A percentile compares a stretch with the other conserved stretches of the same genome.
These are phyloP conservation scores for Tetrapisispora fleetii DNA, from an alignment of 805 yeast genomes.

Conservation along the genomic window DNA sequence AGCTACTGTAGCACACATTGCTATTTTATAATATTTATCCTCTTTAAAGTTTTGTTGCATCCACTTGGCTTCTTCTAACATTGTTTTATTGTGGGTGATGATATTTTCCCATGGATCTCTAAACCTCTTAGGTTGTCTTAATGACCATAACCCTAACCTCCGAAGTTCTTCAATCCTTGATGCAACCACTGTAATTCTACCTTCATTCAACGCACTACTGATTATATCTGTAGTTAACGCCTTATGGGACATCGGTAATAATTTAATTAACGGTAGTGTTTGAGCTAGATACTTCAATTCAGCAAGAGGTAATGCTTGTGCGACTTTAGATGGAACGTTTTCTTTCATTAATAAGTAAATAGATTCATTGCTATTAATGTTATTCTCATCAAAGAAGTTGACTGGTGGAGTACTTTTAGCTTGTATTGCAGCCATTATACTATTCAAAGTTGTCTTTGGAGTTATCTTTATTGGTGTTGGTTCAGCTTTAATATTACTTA, in stretches of 20 bases:
- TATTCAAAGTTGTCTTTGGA: slow-evolving; percentile 4
- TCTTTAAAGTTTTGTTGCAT: slow-evolving; percentile 70
- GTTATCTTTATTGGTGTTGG: slow-evolving; percentile 8
- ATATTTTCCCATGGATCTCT: slow-evolving; percentile 49
- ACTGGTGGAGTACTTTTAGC: slow-evolving; percentile 10
- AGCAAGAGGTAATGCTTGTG: slow-evolving; percentile 60
- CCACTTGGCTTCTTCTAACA: slow-evolving; percentile 77
- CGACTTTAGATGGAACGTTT: slow-evolving; percentile 41
- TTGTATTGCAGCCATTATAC: slow-evolving; percentile 16
- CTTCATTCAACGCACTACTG: slow-evolving; percentile 79
- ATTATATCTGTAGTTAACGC: slow-evolving; percentile 75
- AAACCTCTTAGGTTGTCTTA: slow-evolving; percentile 70
- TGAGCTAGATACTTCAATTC: slow-evolving; percentile 83
- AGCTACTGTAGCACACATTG: slow-evolving; percentile 60
- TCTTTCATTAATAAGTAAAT: slow-evolving; percentile 42
- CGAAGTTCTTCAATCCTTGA: slow-evolving; percentile 88
- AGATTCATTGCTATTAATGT: slow-evolving; percentile 36
- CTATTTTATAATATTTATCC: slow-evolving; percentile 55
- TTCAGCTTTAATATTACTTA: slow-evolving; percentile 1
- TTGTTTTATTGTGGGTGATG: slow-evolving; percentile 57
- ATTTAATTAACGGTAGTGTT: slow-evolving; percentile 71
- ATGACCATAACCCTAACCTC: slow-evolving; percentile 80
- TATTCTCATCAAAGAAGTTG: slow-evolving; percentile 25
- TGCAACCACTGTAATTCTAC: slow-evolving; percentile 80
- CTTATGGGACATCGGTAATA: slow-evolving; percentile 79